Percentiles rank a stretch among this genome's conserved stretches.
phyloP scores from a whole-genome alignment of 805 yeast species.

The Yueomyces sinensis region DNA sequence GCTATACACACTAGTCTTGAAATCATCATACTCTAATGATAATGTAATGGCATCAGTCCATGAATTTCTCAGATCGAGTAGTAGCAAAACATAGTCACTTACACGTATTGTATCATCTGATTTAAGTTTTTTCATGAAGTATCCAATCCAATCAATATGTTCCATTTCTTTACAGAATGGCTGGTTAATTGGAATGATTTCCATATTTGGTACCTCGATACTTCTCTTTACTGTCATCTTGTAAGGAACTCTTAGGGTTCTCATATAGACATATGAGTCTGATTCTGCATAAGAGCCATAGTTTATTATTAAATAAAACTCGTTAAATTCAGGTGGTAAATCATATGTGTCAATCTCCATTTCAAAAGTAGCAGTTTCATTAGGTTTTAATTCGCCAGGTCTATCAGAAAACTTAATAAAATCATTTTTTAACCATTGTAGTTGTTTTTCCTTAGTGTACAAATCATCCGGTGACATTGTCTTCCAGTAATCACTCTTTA shows the following conservation, averaged over 20 bases:
- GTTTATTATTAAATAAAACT: constrained; percentile 13
- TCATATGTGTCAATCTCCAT: constrained; percentile 14
- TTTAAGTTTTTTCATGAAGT: constrained; percentile 9
- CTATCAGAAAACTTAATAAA: constrained; percentile 8
- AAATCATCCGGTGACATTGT: constrained; percentile 17
- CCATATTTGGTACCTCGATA: constrained; percentile 57
- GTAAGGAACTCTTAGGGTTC: constrained; percentile 13
- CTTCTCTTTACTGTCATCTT: constrained; percentile 35
- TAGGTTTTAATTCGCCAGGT: constrained; percentile 13
- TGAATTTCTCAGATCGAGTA: constrained; percentile 68
- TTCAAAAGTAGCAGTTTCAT: constrained; percentile 12
- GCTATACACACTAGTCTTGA: constrained; percentile 9
- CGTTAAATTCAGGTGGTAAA: constrained; percentile 12
- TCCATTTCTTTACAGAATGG: constrained; percentile 12
- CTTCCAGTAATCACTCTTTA: constrained; percentile 20
- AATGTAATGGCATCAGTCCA: constrained; percentile 49
- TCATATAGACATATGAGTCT: constrained; percentile 9
- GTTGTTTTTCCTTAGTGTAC: constrained; percentile 14
- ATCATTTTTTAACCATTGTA: constrained; percentile 12
- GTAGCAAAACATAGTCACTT: constrained; percentile 46
- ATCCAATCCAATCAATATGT: constrained; percentile 18
- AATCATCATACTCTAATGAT: constrained; percentile 24
- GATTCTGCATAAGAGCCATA: constrained; percentile 17
- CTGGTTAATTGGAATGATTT: constrained; percentile 45
- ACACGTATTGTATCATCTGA: constrained; percentile 16